Conservation (phyloP, 208 protist species). For the Wallacemonas sp. region DNA sequence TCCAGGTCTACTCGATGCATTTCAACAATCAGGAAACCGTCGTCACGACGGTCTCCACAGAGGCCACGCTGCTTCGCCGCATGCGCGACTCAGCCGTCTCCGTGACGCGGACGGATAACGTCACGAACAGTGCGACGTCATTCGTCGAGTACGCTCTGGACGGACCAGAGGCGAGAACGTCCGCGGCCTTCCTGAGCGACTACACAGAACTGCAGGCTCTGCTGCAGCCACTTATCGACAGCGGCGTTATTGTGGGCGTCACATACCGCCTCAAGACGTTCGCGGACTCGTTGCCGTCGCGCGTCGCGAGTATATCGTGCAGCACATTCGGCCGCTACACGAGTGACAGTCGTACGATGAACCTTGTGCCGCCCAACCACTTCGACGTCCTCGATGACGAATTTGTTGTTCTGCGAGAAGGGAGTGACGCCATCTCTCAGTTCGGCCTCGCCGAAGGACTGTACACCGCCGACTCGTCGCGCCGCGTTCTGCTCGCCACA, state of each 20-base stretch:
- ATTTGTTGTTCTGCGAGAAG: slow-evolving; percentile 28
- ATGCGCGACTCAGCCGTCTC: slow-evolving; percentile 2
- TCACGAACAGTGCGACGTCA: not conserved
- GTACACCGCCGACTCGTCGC: slow-evolving; percentile 20
- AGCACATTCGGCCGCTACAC: slow-evolving; percentile 13
- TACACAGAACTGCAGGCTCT: slow-evolving; percentile 15
- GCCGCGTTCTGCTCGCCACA: slow-evolving; percentile 26
- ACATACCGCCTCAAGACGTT: slow-evolving; percentile 17
- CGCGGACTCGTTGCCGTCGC: not conserved
- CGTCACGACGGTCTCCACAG: not conserved
- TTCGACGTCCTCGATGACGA: slow-evolving; percentile 28
- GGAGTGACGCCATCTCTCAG: not conserved
- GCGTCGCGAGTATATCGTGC: not conserved
- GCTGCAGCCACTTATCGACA: not conserved
- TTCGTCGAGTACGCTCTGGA: slow-evolving; percentile 12
- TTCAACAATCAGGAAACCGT: not conserved
- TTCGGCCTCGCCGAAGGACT: slow-evolving; percentile 31
- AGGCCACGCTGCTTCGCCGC: not conserved
- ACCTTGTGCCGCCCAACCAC: slow-evolving; percentile 37
- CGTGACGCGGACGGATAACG: not conserved
- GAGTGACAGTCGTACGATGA: not conserved
- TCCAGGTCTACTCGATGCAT: not conserved
- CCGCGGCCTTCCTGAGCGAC: slow-evolving; percentile 9
- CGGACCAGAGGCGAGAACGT: not conserved
- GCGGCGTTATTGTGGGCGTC: not conserved